These are phyloP conservation scores for Scheffersomyces ergatensis DNA, from an alignment of 805 yeast species.

Conservation along the genomic window DNA sequence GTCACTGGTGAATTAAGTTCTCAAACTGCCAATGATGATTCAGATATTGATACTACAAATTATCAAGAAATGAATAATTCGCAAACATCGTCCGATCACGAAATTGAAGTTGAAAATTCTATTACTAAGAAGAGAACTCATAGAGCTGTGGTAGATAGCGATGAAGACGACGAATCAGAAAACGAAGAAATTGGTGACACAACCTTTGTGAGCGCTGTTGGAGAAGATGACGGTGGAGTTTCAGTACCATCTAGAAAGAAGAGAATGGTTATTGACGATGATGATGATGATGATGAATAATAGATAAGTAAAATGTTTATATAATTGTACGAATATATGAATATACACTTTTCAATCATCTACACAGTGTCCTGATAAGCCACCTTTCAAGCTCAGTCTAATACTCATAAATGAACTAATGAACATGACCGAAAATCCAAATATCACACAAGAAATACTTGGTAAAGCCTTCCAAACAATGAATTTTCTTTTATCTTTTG, in stretches of 20 bases:
- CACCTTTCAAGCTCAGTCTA: constrained; percentile 34
- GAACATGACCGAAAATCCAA: constrained; percentile 77
- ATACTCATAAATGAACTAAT: constrained; percentile 79
- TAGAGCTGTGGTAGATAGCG: constrained; percentile 22
- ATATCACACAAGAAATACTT: constrained; percentile 56
- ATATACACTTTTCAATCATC: constrained; percentile 25
- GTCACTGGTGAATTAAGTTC: constrained; percentile 1
- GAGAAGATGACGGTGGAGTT: neutral
- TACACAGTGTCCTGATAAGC: constrained; percentile 51
- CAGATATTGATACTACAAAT: neutral
- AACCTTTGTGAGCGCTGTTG: constrained; percentile 1
- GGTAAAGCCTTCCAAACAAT: constrained; percentile 48
- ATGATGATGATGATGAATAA: constrained; percentile 20
- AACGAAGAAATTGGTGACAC: no score
- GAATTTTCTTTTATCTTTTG: constrained; percentile 23
- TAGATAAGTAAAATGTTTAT: constrained; percentile 2
- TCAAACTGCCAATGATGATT: neutral
- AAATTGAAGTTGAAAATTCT: constrained; percentile 7
- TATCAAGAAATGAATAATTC: neutral
- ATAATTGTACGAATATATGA: neutral
- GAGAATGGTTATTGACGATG: constrained; percentile 14
- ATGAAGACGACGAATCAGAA: constrained; percentile 19
- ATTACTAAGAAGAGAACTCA: constrained; percentile 19
- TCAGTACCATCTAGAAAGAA: constrained; percentile 4
- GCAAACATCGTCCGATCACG: constrained; percentile 6